These are phyloP conservation scores for Dendrobium huoshanense DNA, from an alignment of 106 monocot species.

Conservation along the genomic window DNA sequence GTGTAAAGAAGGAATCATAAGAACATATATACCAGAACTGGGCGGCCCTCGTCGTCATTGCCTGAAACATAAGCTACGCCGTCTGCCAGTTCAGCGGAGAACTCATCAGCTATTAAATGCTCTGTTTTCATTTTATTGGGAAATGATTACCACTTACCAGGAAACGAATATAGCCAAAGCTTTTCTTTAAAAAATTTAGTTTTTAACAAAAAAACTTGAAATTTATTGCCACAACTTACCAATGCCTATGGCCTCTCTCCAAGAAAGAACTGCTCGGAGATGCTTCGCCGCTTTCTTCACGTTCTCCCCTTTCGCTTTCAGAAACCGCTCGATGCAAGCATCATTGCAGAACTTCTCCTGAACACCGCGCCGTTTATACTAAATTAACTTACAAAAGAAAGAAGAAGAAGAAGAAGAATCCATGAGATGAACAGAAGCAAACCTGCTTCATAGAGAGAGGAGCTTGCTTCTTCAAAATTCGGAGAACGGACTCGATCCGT, in stretches of 20 bases:
- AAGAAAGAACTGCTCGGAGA: conserved; percentile 66
- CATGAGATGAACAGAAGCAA: not conserved
- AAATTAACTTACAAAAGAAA: not conserved
- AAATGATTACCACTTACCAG: not conserved
- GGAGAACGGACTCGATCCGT: conserved; percentile 28
- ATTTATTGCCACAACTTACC: conserved; percentile 29
- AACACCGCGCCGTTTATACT: not conserved
- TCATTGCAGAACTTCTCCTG: conserved; percentile 97
- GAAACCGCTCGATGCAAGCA: conserved; percentile 72
- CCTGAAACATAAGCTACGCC: conserved; percentile 88
- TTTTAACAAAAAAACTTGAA: not conserved
- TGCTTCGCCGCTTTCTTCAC: conserved; percentile 95
- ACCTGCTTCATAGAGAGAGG: conserved; percentile 40
- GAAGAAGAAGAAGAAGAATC: not conserved
- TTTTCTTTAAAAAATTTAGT: not conserved
- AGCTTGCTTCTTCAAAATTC: conserved; percentile 30
- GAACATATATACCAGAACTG: conserved; percentile 56
- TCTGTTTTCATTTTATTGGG: conserved; percentile 31
- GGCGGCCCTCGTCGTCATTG: conserved; percentile 79
- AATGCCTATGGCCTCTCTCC: conserved; percentile 77
- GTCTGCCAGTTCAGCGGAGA: conserved; percentile 79
- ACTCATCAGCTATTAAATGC: conserved; percentile 91
- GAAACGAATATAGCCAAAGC: not conserved
- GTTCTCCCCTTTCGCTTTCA: conserved; percentile 56
- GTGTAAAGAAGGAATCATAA: not conserved